Evolutionary conservation across 2,329 filamentous ascomycete species (phyloP).

Genomic region (Fusarium cicatricum): DNA sequence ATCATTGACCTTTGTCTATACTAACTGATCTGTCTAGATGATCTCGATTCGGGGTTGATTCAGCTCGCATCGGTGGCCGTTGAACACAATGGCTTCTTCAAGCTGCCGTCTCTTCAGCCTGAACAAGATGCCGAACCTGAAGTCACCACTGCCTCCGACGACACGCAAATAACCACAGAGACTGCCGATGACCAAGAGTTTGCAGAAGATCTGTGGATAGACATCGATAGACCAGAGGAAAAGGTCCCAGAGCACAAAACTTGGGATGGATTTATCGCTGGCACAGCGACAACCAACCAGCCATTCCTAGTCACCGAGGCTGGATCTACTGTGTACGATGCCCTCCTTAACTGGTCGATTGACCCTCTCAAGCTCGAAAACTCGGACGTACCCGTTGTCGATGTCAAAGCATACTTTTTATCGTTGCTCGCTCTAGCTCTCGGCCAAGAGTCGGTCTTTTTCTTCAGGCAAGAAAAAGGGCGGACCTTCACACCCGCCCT

Average conservation of each 20-base stretch:
- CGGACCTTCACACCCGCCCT: slow-evolving; percentile 61
- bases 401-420: slow-evolving; percentile 58
- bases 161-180: slow-evolving; percentile 7
- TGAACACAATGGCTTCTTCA: slow-evolving; percentile 46
- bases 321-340: slow-evolving; percentile 71
- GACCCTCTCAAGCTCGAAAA: slow-evolving; percentile 53
- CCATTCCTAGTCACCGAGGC: slow-evolving; percentile 74
- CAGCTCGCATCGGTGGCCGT: slow-evolving; percentile 32
- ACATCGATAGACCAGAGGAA: slow-evolving; percentile 44
- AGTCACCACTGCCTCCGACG: slow-evolving; percentile 7
- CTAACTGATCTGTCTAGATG: slow-evolving; percentile 18
- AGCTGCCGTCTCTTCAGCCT: slow-evolving; percentile 29
- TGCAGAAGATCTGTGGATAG: slow-evolving; percentile 56
- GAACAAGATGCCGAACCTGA: slow-evolving; percentile 13
- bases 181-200: slow-evolving; percentile 13
- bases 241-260: slow-evolving; percentile 61
- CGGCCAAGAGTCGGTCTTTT: slow-evolving; percentile 77
- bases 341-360: slow-evolving; percentile 56
- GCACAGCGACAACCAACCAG: slow-evolving; percentile 46
- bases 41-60: slow-evolving; percentile 22
- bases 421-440: slow-evolving; percentile 73
- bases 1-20: neutral
- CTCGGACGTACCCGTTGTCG: slow-evolving; percentile 53
- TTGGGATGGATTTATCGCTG: slow-evolving; percentile 73
- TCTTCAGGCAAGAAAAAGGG: slow-evolving; percentile 64